A percentile compares a stretch with the other conserved stretches of the same genome.
Evolutionary conservation across 306 rosid genomes (phyloP).

Genomic region (Sphenostylis stenocarpa): DNA sequence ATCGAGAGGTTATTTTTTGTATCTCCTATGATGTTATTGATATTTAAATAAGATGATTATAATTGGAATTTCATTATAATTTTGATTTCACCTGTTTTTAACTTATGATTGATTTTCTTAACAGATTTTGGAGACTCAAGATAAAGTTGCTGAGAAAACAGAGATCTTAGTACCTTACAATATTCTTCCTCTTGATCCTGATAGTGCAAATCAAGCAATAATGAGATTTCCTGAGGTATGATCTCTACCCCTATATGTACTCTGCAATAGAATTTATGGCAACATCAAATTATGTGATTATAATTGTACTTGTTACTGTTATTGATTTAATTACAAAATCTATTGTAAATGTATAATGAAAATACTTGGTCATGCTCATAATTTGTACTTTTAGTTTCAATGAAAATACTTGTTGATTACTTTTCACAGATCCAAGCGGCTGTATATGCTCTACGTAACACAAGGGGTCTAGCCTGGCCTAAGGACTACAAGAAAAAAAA

Average conservation of each 20-base stretch:
- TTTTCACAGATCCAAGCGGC: constrained; percentile 84
- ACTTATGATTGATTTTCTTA: constrained; percentile 27
- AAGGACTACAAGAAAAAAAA: constrained; percentile 79
- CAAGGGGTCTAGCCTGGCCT: constrained; percentile 94
- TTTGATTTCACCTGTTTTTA: constrained; percentile 4
- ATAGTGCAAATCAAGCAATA: constrained; percentile 91
- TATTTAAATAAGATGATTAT: constrained; percentile 1
- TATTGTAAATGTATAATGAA: too few relatives aligned
- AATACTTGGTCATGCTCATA: background rate
- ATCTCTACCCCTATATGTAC: background rate
- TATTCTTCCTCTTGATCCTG: constrained; percentile 99
- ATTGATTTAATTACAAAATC: too few relatives aligned
- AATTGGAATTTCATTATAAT: background rate
- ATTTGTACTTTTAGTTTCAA: constrained; percentile 5
- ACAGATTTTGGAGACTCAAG: constrained; percentile 93
- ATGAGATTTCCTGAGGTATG: constrained; percentile 93
- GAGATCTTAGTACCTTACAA: constrained; percentile 90
- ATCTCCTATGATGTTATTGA: background rate
- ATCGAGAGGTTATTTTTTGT: constrained; percentile 69
- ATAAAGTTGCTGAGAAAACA: constrained; percentile 93
- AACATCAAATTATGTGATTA: too few relatives aligned
- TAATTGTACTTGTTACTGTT: too few relatives aligned
- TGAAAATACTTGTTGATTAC: constrained; percentile 6
- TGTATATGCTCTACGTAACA: constrained; percentile 89
- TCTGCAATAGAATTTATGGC: too few relatives aligned